Evolutionary conservation across 1,284 basidiomycete genomes (phyloP).

Genomic region (Taiwanofungus camphoratus): DNA sequence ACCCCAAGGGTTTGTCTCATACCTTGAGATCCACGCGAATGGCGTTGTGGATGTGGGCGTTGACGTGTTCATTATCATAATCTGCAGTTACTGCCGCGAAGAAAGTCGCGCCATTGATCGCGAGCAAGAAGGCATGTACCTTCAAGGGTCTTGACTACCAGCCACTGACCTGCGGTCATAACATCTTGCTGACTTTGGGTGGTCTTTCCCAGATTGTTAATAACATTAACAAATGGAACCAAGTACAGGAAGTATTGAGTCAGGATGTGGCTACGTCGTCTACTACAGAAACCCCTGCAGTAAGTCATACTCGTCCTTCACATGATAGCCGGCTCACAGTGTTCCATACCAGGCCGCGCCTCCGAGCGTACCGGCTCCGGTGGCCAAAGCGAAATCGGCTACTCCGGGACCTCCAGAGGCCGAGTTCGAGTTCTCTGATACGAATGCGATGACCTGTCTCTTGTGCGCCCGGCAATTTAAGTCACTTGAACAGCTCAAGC

Average conservation of each 20-base stretch:
- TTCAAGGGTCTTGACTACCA: neutral
- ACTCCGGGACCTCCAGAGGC: slow-evolving; percentile 38
- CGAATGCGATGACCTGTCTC: slow-evolving; percentile 69
- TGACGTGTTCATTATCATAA: slow-evolving; percentile 20
- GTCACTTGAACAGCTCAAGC: slow-evolving; percentile 71
- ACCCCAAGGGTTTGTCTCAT: slow-evolving; percentile 50
- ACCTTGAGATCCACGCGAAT: slow-evolving; percentile 16
- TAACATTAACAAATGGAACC: slow-evolving; percentile 94
- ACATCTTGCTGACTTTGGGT: neutral
- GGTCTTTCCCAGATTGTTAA: slow-evolving; percentile 56
- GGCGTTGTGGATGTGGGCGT: slow-evolving; percentile 18
- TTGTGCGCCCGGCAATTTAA: slow-evolving; percentile 93
- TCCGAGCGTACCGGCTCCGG: slow-evolving; percentile 16
- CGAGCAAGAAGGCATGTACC: slow-evolving; percentile 77
- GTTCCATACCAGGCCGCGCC: slow-evolving; percentile 15
- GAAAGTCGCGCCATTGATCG: slow-evolving; percentile 78
- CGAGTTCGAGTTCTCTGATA: slow-evolving; percentile 77
- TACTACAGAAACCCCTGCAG: slow-evolving; percentile 13
- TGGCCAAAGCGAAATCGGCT: slow-evolving; percentile 22
- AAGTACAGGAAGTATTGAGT: slow-evolving; percentile 79
- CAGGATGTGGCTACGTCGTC: slow-evolving; percentile 21
- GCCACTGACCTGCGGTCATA: neutral
- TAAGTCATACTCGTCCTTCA: neutral
- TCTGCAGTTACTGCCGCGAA: slow-evolving; percentile 53
- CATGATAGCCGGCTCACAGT: slow-evolving; percentile 10